Percentiles rank a stretch among this genome's conserved stretches.
phyloP scores from a whole-genome alignment of 106 monocot species.

The Hemerocallis citrina region DNA sequence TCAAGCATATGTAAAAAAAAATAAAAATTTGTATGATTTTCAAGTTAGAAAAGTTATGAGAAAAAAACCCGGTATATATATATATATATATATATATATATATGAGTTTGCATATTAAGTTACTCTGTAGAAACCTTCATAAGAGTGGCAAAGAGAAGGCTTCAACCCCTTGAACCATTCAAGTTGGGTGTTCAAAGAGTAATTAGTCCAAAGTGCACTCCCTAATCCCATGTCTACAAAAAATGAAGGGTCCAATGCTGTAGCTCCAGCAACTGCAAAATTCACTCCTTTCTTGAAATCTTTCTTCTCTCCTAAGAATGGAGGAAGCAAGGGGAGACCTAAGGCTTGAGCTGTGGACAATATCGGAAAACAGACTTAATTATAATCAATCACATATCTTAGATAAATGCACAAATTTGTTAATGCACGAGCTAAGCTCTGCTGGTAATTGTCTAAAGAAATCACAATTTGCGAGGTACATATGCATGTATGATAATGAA shows the following conservation, averaged over 20 bases:
- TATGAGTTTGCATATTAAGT: no score
- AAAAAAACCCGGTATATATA: not conserved
- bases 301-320: constrained; percentile 8
- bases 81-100: no score
- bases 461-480: no score
- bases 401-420: no score
- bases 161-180: constrained; percentile 33
- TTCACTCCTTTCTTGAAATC: constrained; percentile 28
- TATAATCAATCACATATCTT: no score
- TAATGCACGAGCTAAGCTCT: no score
- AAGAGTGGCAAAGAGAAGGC: constrained; percentile 24
- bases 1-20: no score
- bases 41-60: no score
- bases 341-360: constrained; percentile 30
- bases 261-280: constrained; percentile 28
- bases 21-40: not conserved
- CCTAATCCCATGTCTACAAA: constrained; percentile 18
- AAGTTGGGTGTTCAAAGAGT: constrained; percentile 20
- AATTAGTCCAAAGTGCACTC: not conserved
- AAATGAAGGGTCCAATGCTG: constrained; percentile 24
- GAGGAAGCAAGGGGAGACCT: constrained; percentile 31
- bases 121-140: no score
- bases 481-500: no score
- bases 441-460: no score
- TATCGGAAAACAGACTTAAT: no score